These are phyloP conservation scores for Zymoseptoria tritici DNA, from an alignment of 2,329 filamentous ascomycete species.

Conservation along the genomic window DNA sequence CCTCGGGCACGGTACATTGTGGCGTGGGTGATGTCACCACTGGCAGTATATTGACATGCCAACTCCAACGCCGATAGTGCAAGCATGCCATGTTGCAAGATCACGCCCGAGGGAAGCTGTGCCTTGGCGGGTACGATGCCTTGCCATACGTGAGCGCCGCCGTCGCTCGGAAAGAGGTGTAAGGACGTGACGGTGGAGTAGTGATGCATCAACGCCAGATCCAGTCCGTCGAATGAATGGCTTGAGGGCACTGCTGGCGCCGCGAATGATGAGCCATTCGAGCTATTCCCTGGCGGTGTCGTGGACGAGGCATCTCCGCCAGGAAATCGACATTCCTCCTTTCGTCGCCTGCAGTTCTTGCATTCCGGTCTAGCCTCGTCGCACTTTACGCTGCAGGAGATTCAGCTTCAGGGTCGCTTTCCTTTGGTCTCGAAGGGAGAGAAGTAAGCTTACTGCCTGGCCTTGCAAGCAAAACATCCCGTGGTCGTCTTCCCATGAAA, in stretches of 20 bases:
- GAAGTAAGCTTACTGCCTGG: constrained; percentile 24
- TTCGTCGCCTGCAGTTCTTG: constrained; percentile 21
- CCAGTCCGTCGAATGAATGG: constrained; percentile 19
- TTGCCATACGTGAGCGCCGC: background rate
- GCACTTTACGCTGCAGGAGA: constrained; percentile 14
- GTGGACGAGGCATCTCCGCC: constrained; percentile 1
- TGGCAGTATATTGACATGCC: constrained; percentile 8
- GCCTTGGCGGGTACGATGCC: constrained; percentile 14
- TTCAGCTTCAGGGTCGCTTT: background rate
- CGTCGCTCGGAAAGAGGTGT: constrained; percentile 11
- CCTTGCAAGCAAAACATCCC: constrained; percentile 23
- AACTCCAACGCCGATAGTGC: constrained; percentile 23
- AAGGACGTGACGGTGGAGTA: constrained; percentile 22
- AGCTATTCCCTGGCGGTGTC: background rate
- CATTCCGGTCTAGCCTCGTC: constrained; percentile 23
- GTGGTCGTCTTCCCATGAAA: constrained; percentile 24
- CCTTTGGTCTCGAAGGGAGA: background rate
- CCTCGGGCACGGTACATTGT: constrained; percentile 20
- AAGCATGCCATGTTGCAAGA: constrained; percentile 25
- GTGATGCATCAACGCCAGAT: constrained; percentile 24
- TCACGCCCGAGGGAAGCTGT: constrained; percentile 4
- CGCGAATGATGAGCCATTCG: background rate
- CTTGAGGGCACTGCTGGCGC: constrained; percentile 3
- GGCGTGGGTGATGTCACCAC: constrained; percentile 4
- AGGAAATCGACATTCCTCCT: constrained; percentile 18